phyloP scores from a whole-genome alignment of 306 rosid species.

The Rosa persica region DNA sequence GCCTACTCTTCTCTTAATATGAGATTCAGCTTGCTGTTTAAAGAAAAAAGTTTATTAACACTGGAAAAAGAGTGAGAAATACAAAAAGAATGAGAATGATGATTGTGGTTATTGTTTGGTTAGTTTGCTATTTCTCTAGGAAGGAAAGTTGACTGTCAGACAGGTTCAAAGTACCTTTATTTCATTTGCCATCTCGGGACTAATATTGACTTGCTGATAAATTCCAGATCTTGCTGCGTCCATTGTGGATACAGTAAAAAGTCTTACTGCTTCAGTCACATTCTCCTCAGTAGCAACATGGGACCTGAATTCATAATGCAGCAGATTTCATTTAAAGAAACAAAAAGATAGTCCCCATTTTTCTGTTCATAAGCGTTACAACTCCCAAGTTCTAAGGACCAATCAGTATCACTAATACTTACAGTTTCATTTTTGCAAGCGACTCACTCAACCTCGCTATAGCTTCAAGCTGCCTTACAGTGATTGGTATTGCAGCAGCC shows the following conservation, averaged over 20 bases:
- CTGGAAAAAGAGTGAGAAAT: constrained; percentile 6
- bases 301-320: constrained; percentile 44
- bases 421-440: constrained; percentile 97
- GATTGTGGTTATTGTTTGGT: neutral
- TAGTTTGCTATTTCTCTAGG: neutral
- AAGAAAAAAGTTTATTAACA: constrained; percentile 10
- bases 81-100: constrained; percentile 9
- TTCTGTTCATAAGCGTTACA: neutral
- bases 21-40: constrained; percentile 96
- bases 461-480: constrained; percentile 98
- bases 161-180: constrained; percentile 60
- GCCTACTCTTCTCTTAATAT: constrained; percentile 96
- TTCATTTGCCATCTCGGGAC: constrained; percentile 86
- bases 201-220: constrained; percentile 80
- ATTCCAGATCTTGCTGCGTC: constrained; percentile 96
- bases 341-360: neutral
- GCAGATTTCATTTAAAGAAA: neutral
- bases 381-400: constrained; percentile 4
- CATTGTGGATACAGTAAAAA: constrained; percentile 89
- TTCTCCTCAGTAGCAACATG: constrained; percentile 75
- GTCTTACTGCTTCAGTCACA: constrained; percentile 87
- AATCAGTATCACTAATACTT: constrained; percentile 31
- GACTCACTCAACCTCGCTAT: constrained; percentile 89
- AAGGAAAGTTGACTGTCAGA: neutral
- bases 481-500: constrained; percentile 86